Conservation (phyloP, 495 filamentous ascomycete genomes). For the Penicilliopsis zonata region DNA sequence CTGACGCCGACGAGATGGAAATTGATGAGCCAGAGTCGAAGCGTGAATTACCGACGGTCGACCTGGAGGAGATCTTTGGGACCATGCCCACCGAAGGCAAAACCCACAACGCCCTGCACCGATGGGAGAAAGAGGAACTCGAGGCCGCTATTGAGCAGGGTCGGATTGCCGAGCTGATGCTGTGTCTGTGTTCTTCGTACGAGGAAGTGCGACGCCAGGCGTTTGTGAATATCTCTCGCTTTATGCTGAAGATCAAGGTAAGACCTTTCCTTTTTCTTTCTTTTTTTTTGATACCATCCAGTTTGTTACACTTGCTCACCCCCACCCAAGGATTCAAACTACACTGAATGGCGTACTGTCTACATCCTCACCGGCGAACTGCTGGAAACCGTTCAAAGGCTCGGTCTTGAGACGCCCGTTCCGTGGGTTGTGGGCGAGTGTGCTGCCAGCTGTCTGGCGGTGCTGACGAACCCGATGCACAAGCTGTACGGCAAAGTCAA, state of each 20-base stretch:
- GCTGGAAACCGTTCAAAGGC: conserved; percentile 51
- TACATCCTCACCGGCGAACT: conserved; percentile 68
- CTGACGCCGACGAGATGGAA: conserved; percentile 12
- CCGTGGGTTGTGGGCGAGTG: conserved; percentile 66
- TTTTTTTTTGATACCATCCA: background rate
- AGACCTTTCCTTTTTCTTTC: conserved; percentile 1
- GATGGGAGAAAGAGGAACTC: conserved; percentile 63
- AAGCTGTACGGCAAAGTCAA: conserved; percentile 82
- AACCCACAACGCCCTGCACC: conserved; percentile 31
- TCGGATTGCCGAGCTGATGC: conserved; percentile 49
- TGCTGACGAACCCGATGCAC: conserved; percentile 67
- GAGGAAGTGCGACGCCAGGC: conserved; percentile 66
- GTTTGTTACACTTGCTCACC: conserved; percentile 4
- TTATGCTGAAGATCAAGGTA: conserved; percentile 52
- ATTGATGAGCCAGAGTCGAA: conserved; percentile 6
- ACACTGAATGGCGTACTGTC: conserved; percentile 63
- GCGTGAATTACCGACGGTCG: conserved; percentile 7
- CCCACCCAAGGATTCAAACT: conserved; percentile 40
- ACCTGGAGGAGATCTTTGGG: conserved; percentile 30
- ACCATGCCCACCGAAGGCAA: conserved; percentile 26
- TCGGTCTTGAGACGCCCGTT: conserved; percentile 45
- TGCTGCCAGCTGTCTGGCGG: conserved; percentile 51
- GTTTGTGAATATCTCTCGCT: conserved; percentile 49
- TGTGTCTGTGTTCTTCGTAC: conserved; percentile 64
- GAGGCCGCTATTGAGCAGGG: conserved; percentile 66